Conservation (phyloP, 768 basidiomycete species). For the Naganishia randhawae region DNA sequence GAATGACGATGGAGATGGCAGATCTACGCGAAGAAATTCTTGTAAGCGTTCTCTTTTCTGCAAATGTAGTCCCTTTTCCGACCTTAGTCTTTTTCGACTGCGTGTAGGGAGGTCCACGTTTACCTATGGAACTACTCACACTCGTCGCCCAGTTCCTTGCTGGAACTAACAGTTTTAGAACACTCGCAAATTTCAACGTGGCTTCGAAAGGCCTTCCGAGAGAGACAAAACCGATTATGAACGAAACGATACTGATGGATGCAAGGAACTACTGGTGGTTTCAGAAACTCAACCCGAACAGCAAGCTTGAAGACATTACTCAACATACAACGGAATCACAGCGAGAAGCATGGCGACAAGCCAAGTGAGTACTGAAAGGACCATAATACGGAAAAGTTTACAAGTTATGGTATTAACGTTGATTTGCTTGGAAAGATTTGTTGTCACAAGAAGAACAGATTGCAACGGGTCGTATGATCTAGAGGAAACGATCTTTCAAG, state of each 20-base stretch:
- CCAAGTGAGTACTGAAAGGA: background rate
- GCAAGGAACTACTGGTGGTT: background rate
- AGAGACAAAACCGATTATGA: background rate
- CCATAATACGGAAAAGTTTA: background rate
- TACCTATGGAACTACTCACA: background rate
- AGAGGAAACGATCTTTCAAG: background rate
- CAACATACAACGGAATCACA: background rate
- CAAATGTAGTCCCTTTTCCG: background rate
- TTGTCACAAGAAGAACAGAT: no score
- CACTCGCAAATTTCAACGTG: background rate
- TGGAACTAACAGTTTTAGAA: background rate
- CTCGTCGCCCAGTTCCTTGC: background rate
- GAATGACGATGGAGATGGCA: background rate
- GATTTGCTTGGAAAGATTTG: no score
- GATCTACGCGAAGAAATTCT: background rate
- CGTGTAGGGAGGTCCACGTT: background rate
- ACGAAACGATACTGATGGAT: background rate
- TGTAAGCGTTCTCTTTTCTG: background rate
- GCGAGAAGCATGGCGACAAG: background rate
- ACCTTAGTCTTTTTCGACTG: background rate
- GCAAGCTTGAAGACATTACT: background rate
- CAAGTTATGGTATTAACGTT: no score
- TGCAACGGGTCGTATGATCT: no score
- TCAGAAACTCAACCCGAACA: background rate
- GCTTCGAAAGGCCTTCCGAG: background rate